phyloP scores from a whole-genome alignment of 2,329 filamentous ascomycete genomes.

The Diplocarpon mali region DNA sequence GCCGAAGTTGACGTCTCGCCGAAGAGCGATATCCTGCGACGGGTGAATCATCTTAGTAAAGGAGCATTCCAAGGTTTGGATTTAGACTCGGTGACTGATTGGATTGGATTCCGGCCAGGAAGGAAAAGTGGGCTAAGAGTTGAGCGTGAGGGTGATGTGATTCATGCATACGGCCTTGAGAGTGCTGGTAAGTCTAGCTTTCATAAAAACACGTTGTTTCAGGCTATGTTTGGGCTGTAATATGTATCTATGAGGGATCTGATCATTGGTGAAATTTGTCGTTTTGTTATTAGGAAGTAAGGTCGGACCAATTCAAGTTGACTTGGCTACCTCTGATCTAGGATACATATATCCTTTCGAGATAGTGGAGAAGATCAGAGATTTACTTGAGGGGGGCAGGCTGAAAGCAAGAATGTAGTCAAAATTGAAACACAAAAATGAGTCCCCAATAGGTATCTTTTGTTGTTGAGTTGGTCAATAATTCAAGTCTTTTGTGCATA shows the following conservation, averaged over 20 bases:
- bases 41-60: constrained; percentile 20
- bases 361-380: constrained; percentile 15
- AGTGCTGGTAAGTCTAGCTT: constrained; percentile 9
- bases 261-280: too few species aligned
- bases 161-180: constrained; percentile 22
- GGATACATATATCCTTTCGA: constrained; percentile 24
- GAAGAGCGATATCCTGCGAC: constrained; percentile 18
- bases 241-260: too few species aligned
- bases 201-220: too few species aligned
- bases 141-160: constrained; percentile 16
- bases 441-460: too few species aligned
- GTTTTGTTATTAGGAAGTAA: too few species aligned
- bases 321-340: background rate
- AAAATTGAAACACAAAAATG: too few species aligned
- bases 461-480: too few species aligned
- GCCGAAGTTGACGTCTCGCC: constrained; percentile 14
- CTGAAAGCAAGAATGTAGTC: constrained; percentile 8
- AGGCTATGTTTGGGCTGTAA: too few species aligned
- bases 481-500: too few species aligned
- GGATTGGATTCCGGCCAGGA: constrained; percentile 21
- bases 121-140: constrained; percentile 19
- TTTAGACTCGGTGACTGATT: constrained; percentile 12
- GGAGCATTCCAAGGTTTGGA: constrained; percentile 17
- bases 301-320: background rate
- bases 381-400: constrained; percentile 6